Evolutionary conservation across 371 early-diverging fungal genomes (phyloP).

Genomic region (Umbelopsis sp.): DNA sequence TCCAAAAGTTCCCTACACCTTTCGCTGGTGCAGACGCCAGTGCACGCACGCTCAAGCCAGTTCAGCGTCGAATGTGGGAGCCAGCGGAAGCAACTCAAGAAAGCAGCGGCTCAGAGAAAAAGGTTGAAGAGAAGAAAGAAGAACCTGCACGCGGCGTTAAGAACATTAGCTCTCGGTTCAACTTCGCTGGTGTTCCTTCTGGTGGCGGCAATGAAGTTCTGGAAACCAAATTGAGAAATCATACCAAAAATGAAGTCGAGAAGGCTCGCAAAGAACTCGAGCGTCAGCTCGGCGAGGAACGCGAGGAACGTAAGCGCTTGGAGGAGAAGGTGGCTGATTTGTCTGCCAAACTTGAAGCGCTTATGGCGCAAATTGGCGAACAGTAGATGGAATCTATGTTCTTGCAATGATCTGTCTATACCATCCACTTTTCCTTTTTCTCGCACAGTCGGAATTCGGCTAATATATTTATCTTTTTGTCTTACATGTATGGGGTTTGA

Average conservation of each 20-base stretch:
- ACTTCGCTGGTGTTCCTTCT: conserved; percentile 47
- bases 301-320: conserved; percentile 49
- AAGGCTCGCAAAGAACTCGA: conserved; percentile 55
- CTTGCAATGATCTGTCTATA: neutral
- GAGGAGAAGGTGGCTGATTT: conserved; percentile 52
- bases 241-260: conserved; percentile 62
- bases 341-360: conserved; percentile 35
- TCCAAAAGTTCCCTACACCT: conserved; percentile 67
- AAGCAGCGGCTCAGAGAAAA: conserved; percentile 23
- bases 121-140: conserved; percentile 28
- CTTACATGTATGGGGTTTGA: neutral
- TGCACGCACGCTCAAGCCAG: conserved; percentile 44
- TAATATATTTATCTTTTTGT: neutral
- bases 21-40: conserved; percentile 52
- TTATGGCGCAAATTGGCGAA: conserved; percentile 26
- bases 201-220: conserved; percentile 54
- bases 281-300: conserved; percentile 49
- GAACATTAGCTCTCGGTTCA: conserved; percentile 55
- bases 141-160: conserved; percentile 55
- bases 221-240: conserved; percentile 62
- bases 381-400: neutral
- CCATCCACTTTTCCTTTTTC: neutral
- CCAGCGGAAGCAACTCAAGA: conserved; percentile 37
- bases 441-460: no score
- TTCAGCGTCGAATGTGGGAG: conserved; percentile 47